These are phyloP conservation scores for Scalesia atractyloides DNA, from an alignment of 129 eudicot species.

Conservation along the genomic window DNA sequence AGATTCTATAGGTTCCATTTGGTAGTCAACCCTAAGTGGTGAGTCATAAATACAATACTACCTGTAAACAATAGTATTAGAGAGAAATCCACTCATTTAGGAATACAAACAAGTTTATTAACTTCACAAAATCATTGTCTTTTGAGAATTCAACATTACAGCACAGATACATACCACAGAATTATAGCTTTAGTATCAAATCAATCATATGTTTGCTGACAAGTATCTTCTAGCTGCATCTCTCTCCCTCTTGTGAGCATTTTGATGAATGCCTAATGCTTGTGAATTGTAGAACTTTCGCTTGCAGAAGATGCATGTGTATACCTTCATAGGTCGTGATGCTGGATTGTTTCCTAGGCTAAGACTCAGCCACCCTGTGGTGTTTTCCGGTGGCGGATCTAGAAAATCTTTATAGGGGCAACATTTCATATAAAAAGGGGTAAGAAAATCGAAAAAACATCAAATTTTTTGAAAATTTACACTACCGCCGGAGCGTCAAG, in stretches of 20 bases:
- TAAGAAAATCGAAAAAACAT: too few relatives aligned
- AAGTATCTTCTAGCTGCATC: slow-evolving; percentile 63
- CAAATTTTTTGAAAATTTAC: too few relatives aligned
- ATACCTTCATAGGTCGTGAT: slow-evolving; percentile 50
- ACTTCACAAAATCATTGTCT: neutral
- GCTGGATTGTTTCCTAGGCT: slow-evolving; percentile 53
- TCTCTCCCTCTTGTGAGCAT: slow-evolving; percentile 84
- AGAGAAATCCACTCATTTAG: neutral
- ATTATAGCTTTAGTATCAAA: slow-evolving; percentile 54
- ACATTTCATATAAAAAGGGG: too few relatives aligned
- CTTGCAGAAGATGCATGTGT: slow-evolving; percentile 66
- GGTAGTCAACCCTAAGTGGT: too few relatives aligned
- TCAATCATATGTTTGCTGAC: slow-evolving; percentile 47
- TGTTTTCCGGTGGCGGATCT: too few relatives aligned
- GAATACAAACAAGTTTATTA: neutral
- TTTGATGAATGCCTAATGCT: slow-evolving; percentile 86
- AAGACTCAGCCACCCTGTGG: slow-evolving; percentile 63
- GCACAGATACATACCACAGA: neutral
- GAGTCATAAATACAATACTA: too few relatives aligned
- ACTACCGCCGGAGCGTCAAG: too few relatives aligned
- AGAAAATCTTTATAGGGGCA: too few relatives aligned
- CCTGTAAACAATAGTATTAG: too few relatives aligned
- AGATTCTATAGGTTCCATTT: too few relatives aligned
- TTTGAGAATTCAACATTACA: neutral
- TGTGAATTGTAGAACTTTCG: slow-evolving; percentile 77